These are phyloP conservation scores for Linnemannia schmuckeri DNA, from an alignment of 192 early-diverging fungal genomes.

Conservation along the genomic window DNA sequence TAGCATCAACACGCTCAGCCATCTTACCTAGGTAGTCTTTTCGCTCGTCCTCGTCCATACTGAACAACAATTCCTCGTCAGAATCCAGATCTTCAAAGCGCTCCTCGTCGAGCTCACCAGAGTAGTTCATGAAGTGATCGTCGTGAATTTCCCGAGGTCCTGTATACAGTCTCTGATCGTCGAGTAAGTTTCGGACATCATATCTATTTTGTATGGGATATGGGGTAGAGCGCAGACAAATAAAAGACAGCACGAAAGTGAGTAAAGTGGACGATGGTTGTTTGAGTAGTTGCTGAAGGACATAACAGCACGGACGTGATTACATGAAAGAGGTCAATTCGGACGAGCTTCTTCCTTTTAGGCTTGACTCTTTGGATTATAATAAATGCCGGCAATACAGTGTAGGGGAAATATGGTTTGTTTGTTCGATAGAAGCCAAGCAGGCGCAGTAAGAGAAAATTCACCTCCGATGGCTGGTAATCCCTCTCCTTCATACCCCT, in stretches of 20 bases:
- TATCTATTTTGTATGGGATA: slow-evolving; percentile 59
- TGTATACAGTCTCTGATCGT: slow-evolving; percentile 51
- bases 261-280: neutral
- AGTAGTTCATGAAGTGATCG: slow-evolving; percentile 11
- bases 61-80: slow-evolving; percentile 67
- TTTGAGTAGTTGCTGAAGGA: no score
- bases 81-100: slow-evolving; percentile 73
- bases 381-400: no score
- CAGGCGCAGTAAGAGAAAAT: neutral
- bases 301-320: no score
- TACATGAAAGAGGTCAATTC: no score
- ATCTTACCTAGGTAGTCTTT: slow-evolving; percentile 61
- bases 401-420: neutral
- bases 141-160: slow-evolving; percentile 21
- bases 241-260: neutral
- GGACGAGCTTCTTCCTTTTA: no score
- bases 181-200: slow-evolving; percentile 72
- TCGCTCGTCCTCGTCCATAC: slow-evolving; percentile 69
- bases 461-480: no score
- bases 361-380: no score
- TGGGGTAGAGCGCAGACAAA: neutral
- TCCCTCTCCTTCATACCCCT: no score
- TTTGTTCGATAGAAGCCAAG: neutral
- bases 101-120: slow-evolving; percentile 56
- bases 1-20: neutral